Evolutionary conservation across 306 rosid species (phyloP), one percentile per base, ranked within the genome.

Genomic region (Quercus rubra): DNA sequence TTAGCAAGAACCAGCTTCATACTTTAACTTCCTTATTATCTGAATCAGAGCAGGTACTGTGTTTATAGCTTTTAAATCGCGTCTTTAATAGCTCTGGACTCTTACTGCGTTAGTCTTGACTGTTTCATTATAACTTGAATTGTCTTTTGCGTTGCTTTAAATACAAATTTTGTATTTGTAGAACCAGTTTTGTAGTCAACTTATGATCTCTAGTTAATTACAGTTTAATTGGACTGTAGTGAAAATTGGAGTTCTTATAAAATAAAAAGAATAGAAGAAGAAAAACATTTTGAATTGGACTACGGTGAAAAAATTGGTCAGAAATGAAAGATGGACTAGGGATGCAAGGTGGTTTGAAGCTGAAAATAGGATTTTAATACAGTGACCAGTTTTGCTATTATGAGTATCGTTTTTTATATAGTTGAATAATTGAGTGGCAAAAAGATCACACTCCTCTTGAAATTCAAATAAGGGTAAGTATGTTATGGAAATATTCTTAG

Each of bases 21-120:
- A 89, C 86, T 70, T 84, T 90, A 77, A 87, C 84, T 71, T 86
- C 97, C 70, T 62, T 80, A 52, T 86, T 91, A 85, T 77, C 86
- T 58, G 83, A 77, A 86, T 90, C 98, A 79, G 97, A 95, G 92
- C 97, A 95, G 99, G 99, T 95, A 74, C 66, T 66, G 35, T 58
- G 38, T 43, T 77, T 66, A 13, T 74, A 28, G 10, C 41, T 79
- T 68, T 70, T 62, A 14, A 54, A 64, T 79, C 54, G 18, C 57
- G 6, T 49, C 77, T 71, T 73, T 73, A 74, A 11, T 28, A 62
- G 71, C 41, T 17, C 9, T 74, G 46, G 58, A 20, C 56, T 81
- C 66, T 61, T 23, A 19, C 54, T 75, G 52, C 14, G 70, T 62
- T 52, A 56, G 7, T 19, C 69, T 62, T 72, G 28, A 62, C 72